phyloP scores from a whole-genome alignment of 352 stramenopile species.

The Saprolegnia parasitica region DNA sequence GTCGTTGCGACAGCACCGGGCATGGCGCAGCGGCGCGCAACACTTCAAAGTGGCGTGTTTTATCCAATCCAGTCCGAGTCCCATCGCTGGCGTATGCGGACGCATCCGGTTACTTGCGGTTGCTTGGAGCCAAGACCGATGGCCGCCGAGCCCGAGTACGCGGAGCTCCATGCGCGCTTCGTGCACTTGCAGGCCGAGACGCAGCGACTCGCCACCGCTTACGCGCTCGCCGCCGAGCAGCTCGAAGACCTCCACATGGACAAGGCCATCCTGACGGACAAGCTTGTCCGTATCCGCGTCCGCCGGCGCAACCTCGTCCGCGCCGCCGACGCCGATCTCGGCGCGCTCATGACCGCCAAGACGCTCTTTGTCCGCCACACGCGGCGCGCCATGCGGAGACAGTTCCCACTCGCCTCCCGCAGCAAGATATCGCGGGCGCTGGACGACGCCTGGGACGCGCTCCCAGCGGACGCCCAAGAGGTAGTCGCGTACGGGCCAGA shows the following conservation, averaged over 20 bases:
- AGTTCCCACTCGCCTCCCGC: slow-evolving; percentile 17
- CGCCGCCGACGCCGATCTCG: neutral
- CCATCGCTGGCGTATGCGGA: neutral
- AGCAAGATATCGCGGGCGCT: slow-evolving; percentile 7
- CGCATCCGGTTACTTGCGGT: neutral
- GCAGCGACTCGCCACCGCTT: slow-evolving; percentile 35
- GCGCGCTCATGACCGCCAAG: neutral
- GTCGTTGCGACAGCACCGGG: too few species aligned
- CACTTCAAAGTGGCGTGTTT: neutral
- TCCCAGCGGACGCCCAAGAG: slow-evolving; percentile 10
- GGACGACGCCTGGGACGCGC: slow-evolving; percentile 25
- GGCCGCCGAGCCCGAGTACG: slow-evolving; percentile 24
- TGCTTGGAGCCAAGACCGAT: neutral
- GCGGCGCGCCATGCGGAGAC: slow-evolving; percentile 4
- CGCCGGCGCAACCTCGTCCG: slow-evolving; percentile 42
- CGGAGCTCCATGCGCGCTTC: slow-evolving; percentile 37
- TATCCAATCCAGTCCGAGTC: neutral
- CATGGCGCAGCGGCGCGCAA: neutral
- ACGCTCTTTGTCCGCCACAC: slow-evolving; percentile 2
- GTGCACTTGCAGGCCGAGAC: slow-evolving; percentile 38
- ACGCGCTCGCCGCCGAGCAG: slow-evolving; percentile 38
- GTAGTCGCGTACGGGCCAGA: neutral
- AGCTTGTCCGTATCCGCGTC: slow-evolving; percentile 45
- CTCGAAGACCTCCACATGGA: slow-evolving; percentile 39
- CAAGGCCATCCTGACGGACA: slow-evolving; percentile 46